phyloP scores from a whole-genome alignment of 1,284 basidiomycete species.

The Puccinia triticina region DNA sequence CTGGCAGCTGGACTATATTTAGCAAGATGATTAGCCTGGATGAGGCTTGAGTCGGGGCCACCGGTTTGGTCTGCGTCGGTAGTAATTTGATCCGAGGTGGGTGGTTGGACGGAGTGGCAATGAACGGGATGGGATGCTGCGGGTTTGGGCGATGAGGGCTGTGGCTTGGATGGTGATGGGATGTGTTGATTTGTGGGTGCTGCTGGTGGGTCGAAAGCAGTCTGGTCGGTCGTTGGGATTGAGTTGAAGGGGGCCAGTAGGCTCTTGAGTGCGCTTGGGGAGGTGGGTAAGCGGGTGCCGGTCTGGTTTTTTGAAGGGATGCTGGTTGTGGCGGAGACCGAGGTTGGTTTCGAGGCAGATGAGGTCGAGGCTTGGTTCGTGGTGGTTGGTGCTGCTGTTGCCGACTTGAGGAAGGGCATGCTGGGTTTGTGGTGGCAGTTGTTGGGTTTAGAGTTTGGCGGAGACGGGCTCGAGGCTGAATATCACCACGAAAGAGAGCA shows the following conservation, averaged over 20 bases:
- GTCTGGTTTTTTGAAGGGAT: constrained; percentile 5
- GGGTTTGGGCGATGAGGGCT: not conserved
- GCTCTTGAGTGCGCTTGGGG: constrained; percentile 5
- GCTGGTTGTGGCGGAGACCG: constrained; percentile 5
- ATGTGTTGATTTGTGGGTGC: not conserved
- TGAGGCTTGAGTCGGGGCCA: constrained; percentile 2
- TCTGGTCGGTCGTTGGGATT: not conserved
- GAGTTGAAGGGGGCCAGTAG: constrained; percentile 32
- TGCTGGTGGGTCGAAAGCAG: not conserved
- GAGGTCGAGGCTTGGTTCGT: not conserved
- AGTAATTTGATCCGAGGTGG: not conserved
- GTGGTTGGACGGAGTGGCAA: constrained; percentile 1
- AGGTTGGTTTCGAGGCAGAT: constrained; percentile 14
- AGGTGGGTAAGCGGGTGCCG: constrained; percentile 11
- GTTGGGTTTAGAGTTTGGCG: not conserved
- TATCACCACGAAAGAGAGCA: too few relatives aligned
- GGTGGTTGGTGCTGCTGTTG: not conserved
- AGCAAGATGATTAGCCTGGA: not conserved
- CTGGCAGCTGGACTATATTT: not conserved
- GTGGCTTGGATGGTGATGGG: not conserved
- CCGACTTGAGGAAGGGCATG: not conserved
- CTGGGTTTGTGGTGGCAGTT: constrained; percentile 20
- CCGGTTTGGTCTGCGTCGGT: not conserved
- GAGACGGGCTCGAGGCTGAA: too few relatives aligned
- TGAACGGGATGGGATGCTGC: not conserved